Evolutionary conservation across 345 rosid genomes (phyloP), one percentile per base, ranked within the genome.

Genomic region (Clarkia xantiana): DNA sequence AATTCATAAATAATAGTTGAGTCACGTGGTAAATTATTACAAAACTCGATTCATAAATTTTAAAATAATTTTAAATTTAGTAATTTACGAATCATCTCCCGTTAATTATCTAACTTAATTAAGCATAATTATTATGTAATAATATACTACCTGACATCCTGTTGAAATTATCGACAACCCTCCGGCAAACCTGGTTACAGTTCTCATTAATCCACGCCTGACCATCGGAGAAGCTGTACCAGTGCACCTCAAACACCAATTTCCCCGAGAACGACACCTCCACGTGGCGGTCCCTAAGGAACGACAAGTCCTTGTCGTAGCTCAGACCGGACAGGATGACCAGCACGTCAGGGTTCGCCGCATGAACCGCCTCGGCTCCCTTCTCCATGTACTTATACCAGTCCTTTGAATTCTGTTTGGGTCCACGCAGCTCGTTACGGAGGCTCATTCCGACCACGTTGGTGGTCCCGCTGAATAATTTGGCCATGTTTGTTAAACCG

Each of bases 371-470:
- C 65, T 86, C 98, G 0, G 98, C 98, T 53, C 96, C 96, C 59
- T 61, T 67, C 59, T 77, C 75, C 96, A 85, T 84, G 68, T 89
- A 78, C 68, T 71, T 83, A 76, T 84, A 87, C 96, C 96, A 91
- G 52, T 84, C 96, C 9, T 73, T 65, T 10, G 58, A 72, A 18
- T 82, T 91, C 62, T 91, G 99, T 22, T 51, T 78, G 23, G 80
- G 68, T 40, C 99, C 99, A 42, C 99, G 75, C 22, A 87, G 95
- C 59, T 91, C 99, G 48, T 91, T 91, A 61, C 99, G 84, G 59
- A 91, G 54, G 76, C 99, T 81, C 89, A 91, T 82, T 58, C 90
- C 99, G 47, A 91, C 63, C 3, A 84, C 94, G 46, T 86, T 76
- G 18, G 78, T 5, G 18, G 71, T 76, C 39, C 82, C 90, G 0